Base-by-base conservation (phyloP, 2,329 filamentous ascomycete genomes). In the Monosporascus sp. region DNA sequence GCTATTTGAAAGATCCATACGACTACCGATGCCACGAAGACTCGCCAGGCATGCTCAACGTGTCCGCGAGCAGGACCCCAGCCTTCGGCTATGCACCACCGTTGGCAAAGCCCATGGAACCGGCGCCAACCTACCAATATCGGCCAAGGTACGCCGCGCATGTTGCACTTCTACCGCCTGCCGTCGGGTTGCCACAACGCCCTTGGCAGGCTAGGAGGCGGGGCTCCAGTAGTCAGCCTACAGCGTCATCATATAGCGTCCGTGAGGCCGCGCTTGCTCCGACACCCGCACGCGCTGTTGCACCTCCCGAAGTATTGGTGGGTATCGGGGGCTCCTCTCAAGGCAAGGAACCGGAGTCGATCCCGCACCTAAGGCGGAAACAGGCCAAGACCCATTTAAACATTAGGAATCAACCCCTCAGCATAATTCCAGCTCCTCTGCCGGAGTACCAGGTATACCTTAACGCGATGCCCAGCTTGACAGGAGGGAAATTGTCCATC, bases 371-470 rank as follows among this genome's bases (percentile, higher is more conserved):
- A 14, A 55, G 57, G 26, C 54, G 48, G 16, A 55, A 56, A 37
- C 14, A 14, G 19, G 58, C 51, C 48, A 38, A 48, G 27, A 9
- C 54, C 24, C 5, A 27, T 37, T 16, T 46, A 27, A 46, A 46
- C 43, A 27, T 46, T 8, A 14, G 43, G 8, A 27, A 27, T 17
- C 43, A 31, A 7, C 24, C 43, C n/a, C 43, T 46, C 5, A 1
- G 16, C 14, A 26, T 24, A 17, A 26, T 31, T 5, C 43, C 14
- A 17, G 40, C 48, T 19, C 59, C 60, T 9, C 35, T 54, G 22
- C 60, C 60, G 5, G 44, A 52, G 20, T 61, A 61, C 26, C 58
- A 56, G 22, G 55, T 55, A 3, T 61, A 61, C 37, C 56, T 61
- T 1, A 55, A 59, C 45, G 58, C 56, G 49, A 37, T 49, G 35